Conservation (phyloP, 2,329 filamentous ascomycete species). For the Fusarium albosuccineum region DNA sequence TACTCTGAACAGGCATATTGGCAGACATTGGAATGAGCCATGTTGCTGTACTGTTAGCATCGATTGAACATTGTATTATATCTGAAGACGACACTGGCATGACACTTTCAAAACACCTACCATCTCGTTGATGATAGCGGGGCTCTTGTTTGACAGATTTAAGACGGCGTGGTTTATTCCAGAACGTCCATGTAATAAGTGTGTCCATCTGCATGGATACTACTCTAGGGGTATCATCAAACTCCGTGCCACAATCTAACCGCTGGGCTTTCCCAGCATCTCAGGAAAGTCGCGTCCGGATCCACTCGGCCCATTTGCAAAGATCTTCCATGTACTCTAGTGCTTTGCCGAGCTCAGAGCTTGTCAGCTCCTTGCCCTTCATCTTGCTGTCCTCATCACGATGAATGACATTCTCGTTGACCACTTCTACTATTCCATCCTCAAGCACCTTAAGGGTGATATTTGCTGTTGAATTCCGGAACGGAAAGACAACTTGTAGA, state of each 20-base stretch:
- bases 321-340: slow-evolving; percentile 66
- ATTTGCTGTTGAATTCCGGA: slow-evolving; percentile 61
- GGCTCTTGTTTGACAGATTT: not conserved
- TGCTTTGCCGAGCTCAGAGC: slow-evolving; percentile 59
- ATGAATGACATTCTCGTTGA: slow-evolving; percentile 65
- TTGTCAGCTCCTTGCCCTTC: slow-evolving; percentile 54
- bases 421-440: slow-evolving; percentile 70
- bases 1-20: too few relatives aligned
- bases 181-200: not conserved
- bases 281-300: slow-evolving; percentile 55
- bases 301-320: slow-evolving; percentile 67
- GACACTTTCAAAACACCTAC: not conserved
- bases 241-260: slow-evolving; percentile 20
- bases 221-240: slow-evolving; percentile 45
- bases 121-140: not conserved
- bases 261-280: not conserved
- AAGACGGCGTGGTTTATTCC: slow-evolving; percentile 4
- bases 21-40: not conserved
- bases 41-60: not conserved
- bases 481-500: slow-evolving; percentile 68
- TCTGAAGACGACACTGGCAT: not conserved
- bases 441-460: slow-evolving; percentile 70
- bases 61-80: not conserved
- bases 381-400: slow-evolving; percentile 41
- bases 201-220: slow-evolving; percentile 1